Evolutionary conservation across 768 basidiomycete species (phyloP).

Genomic region (Russula compacta): DNA sequence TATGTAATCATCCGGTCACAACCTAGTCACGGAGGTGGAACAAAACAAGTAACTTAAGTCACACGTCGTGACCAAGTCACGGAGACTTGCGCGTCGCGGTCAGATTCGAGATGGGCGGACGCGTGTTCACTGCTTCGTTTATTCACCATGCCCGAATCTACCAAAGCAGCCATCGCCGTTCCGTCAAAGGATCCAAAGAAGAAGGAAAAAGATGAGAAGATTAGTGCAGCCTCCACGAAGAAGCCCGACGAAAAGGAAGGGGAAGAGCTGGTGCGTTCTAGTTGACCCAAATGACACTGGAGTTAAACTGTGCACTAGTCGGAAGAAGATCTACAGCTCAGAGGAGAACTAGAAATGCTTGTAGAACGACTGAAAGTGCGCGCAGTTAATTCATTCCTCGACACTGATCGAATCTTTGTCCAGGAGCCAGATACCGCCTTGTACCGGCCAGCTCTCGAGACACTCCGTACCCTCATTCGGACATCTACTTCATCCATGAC

Average conservation of each 20-base stretch:
- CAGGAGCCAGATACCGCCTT: slow-evolving; percentile 84
- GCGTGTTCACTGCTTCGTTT: slow-evolving; percentile 1
- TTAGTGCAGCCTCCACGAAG: slow-evolving; percentile 30
- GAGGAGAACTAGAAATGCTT: slow-evolving; percentile 93
- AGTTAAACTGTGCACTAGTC: slow-evolving; percentile 40
- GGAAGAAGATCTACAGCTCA: slow-evolving; percentile 91
- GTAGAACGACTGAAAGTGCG: slow-evolving; percentile 85
- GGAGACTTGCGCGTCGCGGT: slow-evolving; percentile 17
- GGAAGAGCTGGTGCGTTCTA: slow-evolving; percentile 63
- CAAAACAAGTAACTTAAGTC: too few relatives aligned
- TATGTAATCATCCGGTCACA: background rate
- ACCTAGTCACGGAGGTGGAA: too few relatives aligned
- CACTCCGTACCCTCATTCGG: slow-evolving; percentile 84
- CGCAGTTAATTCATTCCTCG: background rate
- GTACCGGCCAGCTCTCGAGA: slow-evolving; percentile 87
- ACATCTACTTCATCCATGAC: slow-evolving; percentile 99
- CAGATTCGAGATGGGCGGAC: background rate
- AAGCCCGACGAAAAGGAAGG: slow-evolving; percentile 44
- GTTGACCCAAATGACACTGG: background rate
- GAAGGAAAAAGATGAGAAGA: slow-evolving; percentile 47
- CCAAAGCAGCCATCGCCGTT: slow-evolving; percentile 52
- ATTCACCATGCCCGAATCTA: slow-evolving; percentile 46
- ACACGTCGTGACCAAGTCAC: slow-evolving; percentile 8
- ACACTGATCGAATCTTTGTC: slow-evolving; percentile 7
- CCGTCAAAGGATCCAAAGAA: slow-evolving; percentile 68